Evolutionary conservation across 306 rosid species (phyloP).

Genomic region (Fragaria vesca): DNA sequence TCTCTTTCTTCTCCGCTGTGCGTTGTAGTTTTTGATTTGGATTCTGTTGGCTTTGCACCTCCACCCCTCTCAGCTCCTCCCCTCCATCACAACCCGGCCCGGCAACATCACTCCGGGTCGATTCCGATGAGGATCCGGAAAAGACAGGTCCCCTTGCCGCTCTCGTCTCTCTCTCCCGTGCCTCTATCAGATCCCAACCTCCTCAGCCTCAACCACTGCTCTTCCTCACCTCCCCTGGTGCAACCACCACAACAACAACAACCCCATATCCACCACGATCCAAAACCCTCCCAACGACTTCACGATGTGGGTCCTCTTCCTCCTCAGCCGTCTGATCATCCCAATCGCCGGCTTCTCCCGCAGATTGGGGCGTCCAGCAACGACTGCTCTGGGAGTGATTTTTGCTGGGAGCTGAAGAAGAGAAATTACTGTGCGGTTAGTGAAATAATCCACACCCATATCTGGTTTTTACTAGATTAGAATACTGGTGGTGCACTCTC

Average conservation of each 20-base stretch:
- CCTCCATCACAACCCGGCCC: constrained; percentile 23
- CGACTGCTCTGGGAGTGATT: constrained; percentile 21
- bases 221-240: constrained; percentile 52
- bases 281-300: constrained; percentile 17
- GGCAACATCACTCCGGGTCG: constrained; percentile 23
- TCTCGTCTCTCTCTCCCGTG: constrained; percentile 48
- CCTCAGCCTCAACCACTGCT: constrained; percentile 35
- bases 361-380: constrained; percentile 38
- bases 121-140: constrained; percentile 79
- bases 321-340: constrained; percentile 48
- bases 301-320: constrained; percentile 19
- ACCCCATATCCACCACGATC: not conserved
- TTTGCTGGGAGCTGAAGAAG: constrained; percentile 7
- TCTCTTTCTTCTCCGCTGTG: constrained; percentile 6
- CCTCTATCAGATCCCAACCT: constrained; percentile 77
- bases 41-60: constrained; percentile 22
- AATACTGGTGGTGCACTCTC: constrained; percentile 14
- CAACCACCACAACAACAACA: constrained; percentile 43
- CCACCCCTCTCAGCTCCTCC: not conserved
- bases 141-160: constrained; percentile 53
- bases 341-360: constrained; percentile 20
- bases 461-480: constrained; percentile 17
- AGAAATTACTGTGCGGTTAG: constrained; percentile 50
- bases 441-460: constrained; percentile 13
- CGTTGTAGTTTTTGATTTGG: constrained; percentile 24